Conservation (phyloP, 805 yeast genomes). For the Candida piceae region DNA sequence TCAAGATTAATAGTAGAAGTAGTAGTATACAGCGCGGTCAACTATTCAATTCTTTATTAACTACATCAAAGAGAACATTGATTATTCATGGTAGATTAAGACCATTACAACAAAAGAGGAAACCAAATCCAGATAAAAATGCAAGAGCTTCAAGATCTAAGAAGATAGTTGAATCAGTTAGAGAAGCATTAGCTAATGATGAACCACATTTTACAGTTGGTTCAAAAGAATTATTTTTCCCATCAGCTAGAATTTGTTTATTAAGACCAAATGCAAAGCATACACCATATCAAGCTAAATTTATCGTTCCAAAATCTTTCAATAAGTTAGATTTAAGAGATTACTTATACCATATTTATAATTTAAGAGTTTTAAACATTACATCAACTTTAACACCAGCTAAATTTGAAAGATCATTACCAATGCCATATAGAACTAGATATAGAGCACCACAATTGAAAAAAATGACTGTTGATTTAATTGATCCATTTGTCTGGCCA, state of each 20-base stretch:
- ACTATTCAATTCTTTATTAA: too few species aligned
- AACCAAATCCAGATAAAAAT: slow-evolving; percentile 14
- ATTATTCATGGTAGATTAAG: slow-evolving; percentile 24
- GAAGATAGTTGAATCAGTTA: slow-evolving; percentile 23
- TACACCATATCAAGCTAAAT: slow-evolving; percentile 95
- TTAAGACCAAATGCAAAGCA: slow-evolving; percentile 93
- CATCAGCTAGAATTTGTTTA: slow-evolving; percentile 74
- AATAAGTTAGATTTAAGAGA: slow-evolving; percentile 94
- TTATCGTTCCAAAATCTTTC: slow-evolving; percentile 88
- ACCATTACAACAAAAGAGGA: slow-evolving; percentile 24
- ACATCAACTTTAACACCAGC: slow-evolving; percentile 83
- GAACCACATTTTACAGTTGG: slow-evolving; percentile 83
- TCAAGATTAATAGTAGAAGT: too few species aligned
- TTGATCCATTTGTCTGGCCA: slow-evolving; percentile 96
- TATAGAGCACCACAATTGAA: slow-evolving; percentile 76
- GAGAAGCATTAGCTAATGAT: slow-evolving; percentile 52
- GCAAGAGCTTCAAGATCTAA: slow-evolving; percentile 25
- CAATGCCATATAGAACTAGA: slow-evolving; percentile 57
- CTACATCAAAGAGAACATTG: slow-evolving; percentile 19
- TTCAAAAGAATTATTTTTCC: slow-evolving; percentile 70
- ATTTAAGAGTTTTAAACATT: slow-evolving; percentile 81
- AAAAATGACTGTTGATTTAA: slow-evolving; percentile 96
- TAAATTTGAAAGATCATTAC: slow-evolving; percentile 50
- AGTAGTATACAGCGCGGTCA: too few species aligned
- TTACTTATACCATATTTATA: slow-evolving; percentile 85